phyloP scores from a whole-genome alignment of 2,329 filamentous ascomycete species.

The Trichoderma sp. region DNA sequence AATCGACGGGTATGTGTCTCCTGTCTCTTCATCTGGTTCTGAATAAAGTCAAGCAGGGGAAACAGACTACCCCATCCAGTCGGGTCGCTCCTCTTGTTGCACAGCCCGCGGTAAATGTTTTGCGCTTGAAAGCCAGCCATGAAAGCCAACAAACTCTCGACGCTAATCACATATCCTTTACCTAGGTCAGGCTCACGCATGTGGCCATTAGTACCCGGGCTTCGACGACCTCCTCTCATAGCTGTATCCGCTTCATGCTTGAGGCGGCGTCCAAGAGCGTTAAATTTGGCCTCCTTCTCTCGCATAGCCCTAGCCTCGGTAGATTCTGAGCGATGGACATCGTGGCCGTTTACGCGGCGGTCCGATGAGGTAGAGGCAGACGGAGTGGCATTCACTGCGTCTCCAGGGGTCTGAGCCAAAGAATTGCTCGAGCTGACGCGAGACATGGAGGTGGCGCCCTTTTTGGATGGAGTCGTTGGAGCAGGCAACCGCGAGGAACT shows the following conservation, averaged over 20 bases:
- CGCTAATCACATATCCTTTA: constrained; percentile 46
- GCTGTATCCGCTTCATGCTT: constrained; percentile 57
- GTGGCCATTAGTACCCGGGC: constrained; percentile 30
- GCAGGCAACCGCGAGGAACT: constrained; percentile 38
- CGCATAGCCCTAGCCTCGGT: constrained; percentile 34
- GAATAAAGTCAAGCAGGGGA: constrained; percentile 46
- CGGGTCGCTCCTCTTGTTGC: constrained; percentile 47
- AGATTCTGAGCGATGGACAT: constrained; percentile 32
- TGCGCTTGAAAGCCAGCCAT: constrained; percentile 56
- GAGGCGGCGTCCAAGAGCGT: constrained; percentile 49
- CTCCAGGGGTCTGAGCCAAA: constrained; percentile 53
- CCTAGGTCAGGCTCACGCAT: constrained; percentile 41
- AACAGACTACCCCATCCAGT: constrained; percentile 48
- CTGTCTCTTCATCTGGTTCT: constrained; percentile 43
- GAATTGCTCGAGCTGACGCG: constrained; percentile 57
- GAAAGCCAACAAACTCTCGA: constrained; percentile 56
- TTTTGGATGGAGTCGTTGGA: constrained; percentile 57
- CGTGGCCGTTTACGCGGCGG: constrained; percentile 39
- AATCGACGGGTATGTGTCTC: constrained; percentile 36
- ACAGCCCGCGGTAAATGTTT: constrained; percentile 47
- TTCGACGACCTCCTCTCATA: constrained; percentile 36
- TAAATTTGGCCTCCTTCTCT: constrained; percentile 43
- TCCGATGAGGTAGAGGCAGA: constrained; percentile 34
- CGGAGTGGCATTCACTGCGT: constrained; percentile 41
- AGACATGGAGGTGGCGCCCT: constrained; percentile 52